Percentiles rank a stretch among this genome's conserved stretches.
Conservation (phyloP, 805 yeast genomes). For the Dipodascus albidus region DNA sequence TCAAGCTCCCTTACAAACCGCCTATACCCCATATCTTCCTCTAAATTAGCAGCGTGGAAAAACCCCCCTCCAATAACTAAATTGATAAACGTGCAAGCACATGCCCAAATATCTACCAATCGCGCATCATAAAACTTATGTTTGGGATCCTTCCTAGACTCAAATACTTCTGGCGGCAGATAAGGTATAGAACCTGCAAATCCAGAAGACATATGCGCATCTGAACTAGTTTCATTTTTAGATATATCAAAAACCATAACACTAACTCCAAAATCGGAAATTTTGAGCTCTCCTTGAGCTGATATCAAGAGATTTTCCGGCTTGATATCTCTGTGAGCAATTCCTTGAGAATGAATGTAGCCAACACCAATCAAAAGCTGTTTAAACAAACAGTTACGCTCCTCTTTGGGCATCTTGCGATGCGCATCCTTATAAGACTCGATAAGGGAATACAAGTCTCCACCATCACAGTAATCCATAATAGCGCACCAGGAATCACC, state of each 20-base stretch:
- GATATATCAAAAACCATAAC: slow-evolving; percentile 41
- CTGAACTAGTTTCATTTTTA: slow-evolving; percentile 29
- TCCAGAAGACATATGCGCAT: slow-evolving; percentile 35
- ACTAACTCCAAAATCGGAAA: slow-evolving; percentile 83
- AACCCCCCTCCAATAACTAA: slow-evolving; percentile 36
- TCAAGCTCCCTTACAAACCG: not conserved
- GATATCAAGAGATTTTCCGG: slow-evolving; percentile 77
- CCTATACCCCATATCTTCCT: slow-evolving; percentile 16
- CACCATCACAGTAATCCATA: slow-evolving; percentile 77
- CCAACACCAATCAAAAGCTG: slow-evolving; percentile 74
- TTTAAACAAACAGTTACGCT: slow-evolving; percentile 85
- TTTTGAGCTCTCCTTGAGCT: slow-evolving; percentile 59
- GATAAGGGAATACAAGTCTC: slow-evolving; percentile 69
- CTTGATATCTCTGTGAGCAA: slow-evolving; percentile 81
- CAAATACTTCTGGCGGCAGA: slow-evolving; percentile 74
- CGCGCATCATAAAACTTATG: slow-evolving; percentile 55
- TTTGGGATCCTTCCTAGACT: slow-evolving; percentile 28
- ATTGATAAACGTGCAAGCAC: slow-evolving; percentile 88
- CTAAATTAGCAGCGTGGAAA: slow-evolving; percentile 19
- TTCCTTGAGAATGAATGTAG: slow-evolving; percentile 85
- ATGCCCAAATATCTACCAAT: slow-evolving; percentile 81
- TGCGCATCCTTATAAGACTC: slow-evolving; percentile 71
- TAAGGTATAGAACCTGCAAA: slow-evolving; percentile 82
- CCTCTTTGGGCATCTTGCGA: slow-evolving; percentile 69
- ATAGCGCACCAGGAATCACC: slow-evolving; percentile 25